Percentiles rank a stretch among this genome's conserved stretches.
These are phyloP conservation scores for Coniella lustricola DNA, from an alignment of 2,329 filamentous ascomycete species.

Conservation along the genomic window DNA sequence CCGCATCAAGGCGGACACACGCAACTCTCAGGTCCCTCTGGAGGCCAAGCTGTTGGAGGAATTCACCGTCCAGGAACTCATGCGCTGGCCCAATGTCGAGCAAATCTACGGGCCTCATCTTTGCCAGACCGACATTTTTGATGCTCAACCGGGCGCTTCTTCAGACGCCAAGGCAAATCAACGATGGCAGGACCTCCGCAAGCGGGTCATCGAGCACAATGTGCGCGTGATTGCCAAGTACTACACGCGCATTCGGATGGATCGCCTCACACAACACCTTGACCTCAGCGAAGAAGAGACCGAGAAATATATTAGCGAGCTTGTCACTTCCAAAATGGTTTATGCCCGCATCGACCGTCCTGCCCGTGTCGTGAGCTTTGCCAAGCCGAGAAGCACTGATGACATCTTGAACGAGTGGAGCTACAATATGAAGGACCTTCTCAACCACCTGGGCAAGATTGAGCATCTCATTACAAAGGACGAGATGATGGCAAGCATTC, in stretches of 20 bases:
- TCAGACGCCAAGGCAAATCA: constrained; percentile 73
- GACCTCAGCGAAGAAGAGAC: constrained; percentile 93
- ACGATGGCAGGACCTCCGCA: constrained; percentile 90
- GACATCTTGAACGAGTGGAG: constrained; percentile 98
- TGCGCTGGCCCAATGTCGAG: constrained; percentile 94
- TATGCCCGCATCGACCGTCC: constrained; percentile 96
- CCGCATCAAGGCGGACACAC: constrained; percentile 78
- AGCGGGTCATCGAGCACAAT: constrained; percentile 98
- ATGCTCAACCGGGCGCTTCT: constrained; percentile 55
- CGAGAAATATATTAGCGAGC: constrained; percentile 96
- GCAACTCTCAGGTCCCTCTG: constrained; percentile 68
- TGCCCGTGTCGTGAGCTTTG: constrained; percentile 85
- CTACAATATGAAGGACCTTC: constrained; percentile 70
- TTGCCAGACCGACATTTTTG: constrained; percentile 84
- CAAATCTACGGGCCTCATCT: constrained; percentile 85
- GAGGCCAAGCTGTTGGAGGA: constrained; percentile 86
- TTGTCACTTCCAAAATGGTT: constrained; percentile 96
- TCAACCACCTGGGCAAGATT: constrained; percentile 75
- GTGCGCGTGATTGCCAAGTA: constrained; percentile 97
- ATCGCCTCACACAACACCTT: constrained; percentile 80
- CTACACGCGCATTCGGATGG: constrained; percentile 95
- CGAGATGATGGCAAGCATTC: constrained; percentile 99
- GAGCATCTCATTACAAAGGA: constrained; percentile 99
- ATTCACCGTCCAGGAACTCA: constrained; percentile 92
- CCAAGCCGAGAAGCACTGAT: constrained; percentile 88